Conservation (phyloP, 768 basidiomycete genomes). For the Tricholomella constricta region DNA sequence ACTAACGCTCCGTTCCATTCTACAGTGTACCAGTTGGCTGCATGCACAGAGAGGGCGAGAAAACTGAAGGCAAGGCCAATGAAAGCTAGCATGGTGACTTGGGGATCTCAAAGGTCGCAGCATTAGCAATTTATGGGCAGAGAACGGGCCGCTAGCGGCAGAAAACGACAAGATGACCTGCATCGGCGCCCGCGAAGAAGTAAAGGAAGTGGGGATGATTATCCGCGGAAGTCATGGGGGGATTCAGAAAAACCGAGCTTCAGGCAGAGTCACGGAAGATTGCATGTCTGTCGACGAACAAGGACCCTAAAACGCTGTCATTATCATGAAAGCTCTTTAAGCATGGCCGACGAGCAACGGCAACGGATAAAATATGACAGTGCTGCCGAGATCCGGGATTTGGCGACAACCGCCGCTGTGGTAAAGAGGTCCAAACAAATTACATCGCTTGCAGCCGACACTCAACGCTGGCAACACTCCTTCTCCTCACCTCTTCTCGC, state of each 20-base stretch:
- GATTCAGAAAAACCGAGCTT: conserved; percentile 13
- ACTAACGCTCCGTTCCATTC: conserved; percentile 28
- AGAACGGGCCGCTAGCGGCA: conserved; percentile 8
- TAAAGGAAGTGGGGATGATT: background rate
- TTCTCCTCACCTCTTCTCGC: conserved; percentile 1
- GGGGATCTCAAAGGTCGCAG: background rate
- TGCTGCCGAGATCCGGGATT: conserved; percentile 13
- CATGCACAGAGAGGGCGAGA: conserved; percentile 15
- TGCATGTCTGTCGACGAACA: background rate
- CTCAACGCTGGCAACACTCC: conserved; percentile 4
- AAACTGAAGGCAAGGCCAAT: conserved; percentile 6
- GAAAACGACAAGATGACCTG: conserved; percentile 3
- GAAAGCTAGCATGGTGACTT: conserved; percentile 6
- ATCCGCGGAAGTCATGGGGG: no score
- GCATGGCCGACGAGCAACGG: conserved; percentile 1
- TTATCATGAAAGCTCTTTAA: no score
- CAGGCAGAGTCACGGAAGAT: conserved; percentile 16
- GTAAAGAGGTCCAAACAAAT: conserved; percentile 23
- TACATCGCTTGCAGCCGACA: conserved; percentile 14
- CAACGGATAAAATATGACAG: background rate
- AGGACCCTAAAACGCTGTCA: background rate
- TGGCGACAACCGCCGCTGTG: conserved; percentile 12
- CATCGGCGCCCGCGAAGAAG: conserved; percentile 1
- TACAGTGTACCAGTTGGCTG: conserved; percentile 27
- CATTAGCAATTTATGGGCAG: background rate